Evolutionary conservation across 495 filamentous ascomycete genomes (phyloP).

Genomic region (Pseudomonodictys pantanalensis): DNA sequence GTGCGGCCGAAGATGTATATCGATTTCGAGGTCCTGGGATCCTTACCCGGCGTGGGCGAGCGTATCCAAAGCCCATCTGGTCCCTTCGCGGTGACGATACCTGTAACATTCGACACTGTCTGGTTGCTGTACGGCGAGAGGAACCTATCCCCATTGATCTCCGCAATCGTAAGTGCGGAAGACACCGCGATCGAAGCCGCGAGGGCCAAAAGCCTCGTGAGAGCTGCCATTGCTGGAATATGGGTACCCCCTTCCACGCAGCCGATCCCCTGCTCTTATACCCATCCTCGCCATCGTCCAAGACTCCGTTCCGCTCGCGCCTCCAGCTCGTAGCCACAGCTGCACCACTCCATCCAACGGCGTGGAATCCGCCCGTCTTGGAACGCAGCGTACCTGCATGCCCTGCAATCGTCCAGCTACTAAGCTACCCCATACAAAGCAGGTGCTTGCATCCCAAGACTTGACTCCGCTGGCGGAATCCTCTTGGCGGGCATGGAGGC

Average conservation of each 20-base stretch:
- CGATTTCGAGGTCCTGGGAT: constrained; percentile 50
- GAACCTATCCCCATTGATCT: constrained; percentile 62
- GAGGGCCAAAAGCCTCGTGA: not conserved
- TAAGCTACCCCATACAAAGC: not conserved
- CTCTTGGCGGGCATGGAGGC: not conserved
- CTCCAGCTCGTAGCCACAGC: no score
- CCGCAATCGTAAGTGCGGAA: constrained; percentile 53
- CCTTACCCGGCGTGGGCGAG: constrained; percentile 49
- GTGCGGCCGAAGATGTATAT: constrained; percentile 55
- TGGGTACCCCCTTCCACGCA: not conserved
- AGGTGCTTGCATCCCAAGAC: not conserved
- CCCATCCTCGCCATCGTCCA: not conserved
- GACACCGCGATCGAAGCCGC: constrained; percentile 13
- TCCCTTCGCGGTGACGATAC: constrained; percentile 59
- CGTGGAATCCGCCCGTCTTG: no score
- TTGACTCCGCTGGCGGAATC: not conserved
- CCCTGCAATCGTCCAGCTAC: not conserved
- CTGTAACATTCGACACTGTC: constrained; percentile 52
- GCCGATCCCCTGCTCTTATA: not conserved
- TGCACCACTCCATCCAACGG: no score
- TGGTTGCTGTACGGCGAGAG: constrained; percentile 54
- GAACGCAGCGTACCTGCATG: no score
- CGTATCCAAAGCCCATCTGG: constrained; percentile 58
- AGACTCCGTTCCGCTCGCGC: no score
- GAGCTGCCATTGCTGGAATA: constrained; percentile 1